Base-by-base conservation (phyloP, 345 rosid genomes). In the Odontarrhena argentea region DNA sequence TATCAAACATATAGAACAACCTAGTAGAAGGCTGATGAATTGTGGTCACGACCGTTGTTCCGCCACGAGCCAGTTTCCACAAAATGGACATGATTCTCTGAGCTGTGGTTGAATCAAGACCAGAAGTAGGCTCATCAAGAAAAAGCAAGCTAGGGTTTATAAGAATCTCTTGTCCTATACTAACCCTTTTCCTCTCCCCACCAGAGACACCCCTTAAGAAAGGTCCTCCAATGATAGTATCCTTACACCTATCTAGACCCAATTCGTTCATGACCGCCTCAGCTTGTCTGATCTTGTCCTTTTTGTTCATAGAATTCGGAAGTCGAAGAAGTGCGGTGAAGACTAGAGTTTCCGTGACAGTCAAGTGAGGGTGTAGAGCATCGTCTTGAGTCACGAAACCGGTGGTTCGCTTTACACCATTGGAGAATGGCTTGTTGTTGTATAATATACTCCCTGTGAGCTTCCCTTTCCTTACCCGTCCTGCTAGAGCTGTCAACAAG, bases 41-140 rank as follows among this genome's bases (percentile, higher is more conserved):
- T 41, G 97, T 89, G 15, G 91, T 84, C 58, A 92, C 59, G 8
- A 87, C 87, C 0, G 96, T 86, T 71, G 97, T 74, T 26, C 98
- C 97, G 9, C 94, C 90, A 9, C 79, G 86, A 12, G 96, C 92
- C 3, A 92, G 75, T 58, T 78, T 80, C 57, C 79, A 76, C 55
- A 92, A 53, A 14, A 85, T 80, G 14, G 83, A 81, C 54, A 92
- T 82, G 0, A 92, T 87, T 18, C 85, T 78, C 76, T 86, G 97
- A 28, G 98, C 97, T 0, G 90, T 89, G 53, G 97, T 89, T 0
- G 98, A 89, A 70, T 92, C 98, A 47, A 92, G 96, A 47, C 97
- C 98, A 0, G 97, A 92, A 55, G 97, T 92, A 34, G 98, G 98
- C 78, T 92, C 98, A 25, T 92, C 98, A 32, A 92, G 87, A 70